Base-by-base conservation (phyloP, 371 early-diverging fungal species). In the Actinomucor elegans region DNA sequence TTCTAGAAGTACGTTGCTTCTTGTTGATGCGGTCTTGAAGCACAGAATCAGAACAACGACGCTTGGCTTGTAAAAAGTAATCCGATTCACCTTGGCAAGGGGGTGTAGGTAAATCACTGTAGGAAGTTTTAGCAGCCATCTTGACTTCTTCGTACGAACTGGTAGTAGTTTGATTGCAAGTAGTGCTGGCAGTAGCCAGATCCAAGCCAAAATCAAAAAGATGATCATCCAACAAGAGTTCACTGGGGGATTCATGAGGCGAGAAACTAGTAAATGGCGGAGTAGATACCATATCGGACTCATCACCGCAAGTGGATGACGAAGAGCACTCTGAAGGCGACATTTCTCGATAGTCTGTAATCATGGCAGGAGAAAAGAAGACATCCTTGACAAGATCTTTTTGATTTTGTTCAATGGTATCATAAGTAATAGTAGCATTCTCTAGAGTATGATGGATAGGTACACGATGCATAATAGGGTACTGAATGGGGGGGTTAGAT, bases 361-460 rank as follows among this genome's bases (percentile, higher is more conserved):
- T 43, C 63, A 75, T 66, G 2, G 75, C 69, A 12, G 71, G 75
- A 7, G 75, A 75, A 23, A 75, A 71, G 37, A 75, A 75, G 9
- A 75, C 75, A 28, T 75, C 75, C 51, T 75, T 75, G 35, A 75
- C 75, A 8, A 75, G 44, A 33, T 75, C 75, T 24, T 61, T 65
- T 48, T 70, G 74, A 26, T 53, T 46, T 11, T 59, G 59, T 9
- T 66, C 60, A 10, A 53, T 49, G 5, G 63, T 64, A 48, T 75
- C 75, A 60, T 68, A 78, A 10, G 69, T 67, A 37, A 78, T 78
- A 7, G 74, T 77, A 11, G 72, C 70, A 37, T 78, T 78, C 47
- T 75, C 75, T n/a, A 78, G 51, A 0, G 78, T 75, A 46, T 70
- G 75, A 46, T 78, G 75, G 47, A 75, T 75, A 31, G 75, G 41